Conservation (phyloP, 2,329 filamentous ascomycete genomes). For the Penicillium sp. region DNA sequence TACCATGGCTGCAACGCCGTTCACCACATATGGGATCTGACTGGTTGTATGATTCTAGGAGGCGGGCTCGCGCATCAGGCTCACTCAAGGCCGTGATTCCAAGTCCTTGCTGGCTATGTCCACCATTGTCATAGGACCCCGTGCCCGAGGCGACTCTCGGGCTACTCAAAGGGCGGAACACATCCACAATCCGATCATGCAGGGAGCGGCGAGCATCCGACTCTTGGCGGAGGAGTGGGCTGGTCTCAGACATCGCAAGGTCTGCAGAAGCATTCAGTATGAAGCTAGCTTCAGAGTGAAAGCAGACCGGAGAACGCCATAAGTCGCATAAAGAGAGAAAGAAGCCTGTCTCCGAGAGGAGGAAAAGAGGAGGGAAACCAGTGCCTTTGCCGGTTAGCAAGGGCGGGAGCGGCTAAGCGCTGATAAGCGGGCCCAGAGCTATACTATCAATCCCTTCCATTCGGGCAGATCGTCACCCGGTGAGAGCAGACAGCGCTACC, state of each 20-base stretch:
- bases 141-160: constrained; percentile 13
- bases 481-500: no score
- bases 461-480: no score
- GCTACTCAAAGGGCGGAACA: constrained; percentile 27
- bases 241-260: constrained; percentile 30
- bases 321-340: constrained; percentile 5
- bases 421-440: background rate
- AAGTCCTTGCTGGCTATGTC: constrained; percentile 4
- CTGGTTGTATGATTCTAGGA: constrained; percentile 42
- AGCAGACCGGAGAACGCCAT: constrained; percentile 5
- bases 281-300: constrained; percentile 1
- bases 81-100: constrained; percentile 19
- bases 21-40: constrained; percentile 39
- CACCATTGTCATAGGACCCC: constrained; percentile 3
- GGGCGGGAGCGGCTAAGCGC: background rate
- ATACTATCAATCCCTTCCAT: no score
- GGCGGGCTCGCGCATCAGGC: constrained; percentile 35
- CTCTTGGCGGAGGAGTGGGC: constrained; percentile 20
- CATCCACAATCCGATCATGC: constrained; percentile 32
- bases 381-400: background rate
- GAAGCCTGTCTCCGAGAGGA: background rate
- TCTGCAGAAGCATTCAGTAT: constrained; percentile 1
- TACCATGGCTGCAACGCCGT: constrained; percentile 65
- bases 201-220: constrained; percentile 28
- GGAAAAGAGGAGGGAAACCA: constrained; percentile 4